phyloP scores from a whole-genome alignment of 1,139 yeast species.

The Candida sanyaensis region DNA sequence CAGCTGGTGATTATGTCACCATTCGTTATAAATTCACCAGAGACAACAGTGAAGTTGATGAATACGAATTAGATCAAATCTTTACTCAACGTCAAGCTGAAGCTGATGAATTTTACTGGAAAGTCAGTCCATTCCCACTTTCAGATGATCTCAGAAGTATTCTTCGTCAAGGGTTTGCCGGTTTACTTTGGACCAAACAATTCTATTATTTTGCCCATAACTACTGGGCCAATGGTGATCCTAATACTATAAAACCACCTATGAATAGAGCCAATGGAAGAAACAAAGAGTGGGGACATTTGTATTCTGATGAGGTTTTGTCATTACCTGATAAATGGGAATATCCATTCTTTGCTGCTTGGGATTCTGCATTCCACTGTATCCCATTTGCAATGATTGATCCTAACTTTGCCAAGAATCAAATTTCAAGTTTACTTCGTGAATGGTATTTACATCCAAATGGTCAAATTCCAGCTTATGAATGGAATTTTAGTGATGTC shows the following conservation, averaged over 20 bases:
- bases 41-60: constrained; percentile 60
- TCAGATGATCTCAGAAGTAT: constrained; percentile 80
- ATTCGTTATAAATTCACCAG: constrained; percentile 74
- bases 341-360: constrained; percentile 94
- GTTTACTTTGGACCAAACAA: constrained; percentile 93
- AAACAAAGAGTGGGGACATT: constrained; percentile 86
- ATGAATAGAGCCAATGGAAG: constrained; percentile 80
- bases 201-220: constrained; percentile 86
- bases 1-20: constrained; percentile 88
- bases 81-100: constrained; percentile 80
- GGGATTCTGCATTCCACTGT: constrained; percentile 98
- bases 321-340: constrained; percentile 98
- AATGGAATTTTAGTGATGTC: constrained; percentile 95
- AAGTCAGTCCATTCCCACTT: constrained; percentile 83
- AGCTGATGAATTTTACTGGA: constrained; percentile 94
- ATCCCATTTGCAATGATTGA: constrained; percentile 94
- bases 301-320: constrained; percentile 85
- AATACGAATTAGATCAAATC: constrained; percentile 72
- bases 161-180: constrained; percentile 95
- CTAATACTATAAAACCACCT: constrained; percentile 74
- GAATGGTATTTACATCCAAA: constrained; percentile 99
- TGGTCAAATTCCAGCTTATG: constrained; percentile 98
- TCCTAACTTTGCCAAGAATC: constrained; percentile 91
- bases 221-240: constrained; percentile 91
- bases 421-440: constrained; percentile 81